Evolutionary conservation across 495 filamentous ascomycete species (phyloP).

Genomic region (Xylaria bambusicola): DNA sequence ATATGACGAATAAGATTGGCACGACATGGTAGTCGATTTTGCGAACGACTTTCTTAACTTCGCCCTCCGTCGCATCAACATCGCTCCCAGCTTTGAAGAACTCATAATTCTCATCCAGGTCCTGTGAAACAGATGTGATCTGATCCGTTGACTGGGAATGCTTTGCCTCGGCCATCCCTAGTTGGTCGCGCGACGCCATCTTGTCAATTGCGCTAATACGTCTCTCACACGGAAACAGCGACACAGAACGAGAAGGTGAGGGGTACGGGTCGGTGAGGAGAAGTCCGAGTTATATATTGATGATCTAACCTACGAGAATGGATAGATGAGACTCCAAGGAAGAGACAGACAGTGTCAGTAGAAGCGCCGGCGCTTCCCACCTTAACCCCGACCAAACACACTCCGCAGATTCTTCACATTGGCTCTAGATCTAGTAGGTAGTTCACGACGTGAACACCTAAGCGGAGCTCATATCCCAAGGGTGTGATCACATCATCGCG

Average conservation of each 20-base stretch:
- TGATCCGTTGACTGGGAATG: background rate
- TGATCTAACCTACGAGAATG: background rate
- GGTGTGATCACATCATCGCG: background rate
- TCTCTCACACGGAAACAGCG: background rate
- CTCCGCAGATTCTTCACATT: background rate
- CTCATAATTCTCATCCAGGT: constrained; percentile 30
- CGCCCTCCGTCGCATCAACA: constrained; percentile 30
- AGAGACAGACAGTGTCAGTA: background rate
- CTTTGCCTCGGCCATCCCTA: constrained; percentile 6
- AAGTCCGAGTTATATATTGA: constrained; percentile 2
- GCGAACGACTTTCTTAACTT: constrained; percentile 44
- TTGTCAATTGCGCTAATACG: background rate
- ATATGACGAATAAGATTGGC: constrained; percentile 58
- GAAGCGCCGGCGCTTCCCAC: background rate
- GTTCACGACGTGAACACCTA: background rate
- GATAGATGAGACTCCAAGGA: background rate
- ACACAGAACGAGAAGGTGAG: background rate
- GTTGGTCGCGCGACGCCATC: constrained; percentile 5
- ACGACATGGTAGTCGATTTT: constrained; percentile 60
- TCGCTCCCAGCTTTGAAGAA: constrained; percentile 32
- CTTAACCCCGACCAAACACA: background rate
- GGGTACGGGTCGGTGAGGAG: background rate
- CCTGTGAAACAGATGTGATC: background rate
- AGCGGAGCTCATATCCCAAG: background rate
- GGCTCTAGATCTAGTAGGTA: background rate